A percentile compares a stretch with the other conserved stretches of the same genome.
Conservation (phyloP, 208 protist genomes). For the Acanthamoeba quina region DNA sequence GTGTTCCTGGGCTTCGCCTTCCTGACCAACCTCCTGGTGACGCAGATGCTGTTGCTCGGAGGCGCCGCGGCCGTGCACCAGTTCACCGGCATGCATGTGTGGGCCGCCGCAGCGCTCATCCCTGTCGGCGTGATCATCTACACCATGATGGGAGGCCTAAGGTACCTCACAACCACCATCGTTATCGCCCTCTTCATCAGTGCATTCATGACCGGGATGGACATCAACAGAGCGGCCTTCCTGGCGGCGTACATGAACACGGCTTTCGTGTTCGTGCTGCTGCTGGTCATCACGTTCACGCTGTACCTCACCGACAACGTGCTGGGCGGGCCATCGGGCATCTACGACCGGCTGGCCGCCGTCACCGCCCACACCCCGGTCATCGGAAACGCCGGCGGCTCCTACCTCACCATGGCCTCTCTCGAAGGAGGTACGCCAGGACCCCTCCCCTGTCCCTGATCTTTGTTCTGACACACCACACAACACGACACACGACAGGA, state of each 20-base stretch:
- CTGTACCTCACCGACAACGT: slow-evolving; percentile 11
- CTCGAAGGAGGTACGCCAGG: slow-evolving; percentile 41
- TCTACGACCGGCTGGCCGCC: background rate
- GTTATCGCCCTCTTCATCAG: background rate
- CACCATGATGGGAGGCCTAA: slow-evolving; percentile 79
- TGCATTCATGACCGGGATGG: background rate
- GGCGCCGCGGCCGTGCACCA: slow-evolving; percentile 78
- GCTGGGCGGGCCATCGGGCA: background rate
- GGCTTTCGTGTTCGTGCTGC: slow-evolving; percentile 26
- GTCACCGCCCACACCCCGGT: slow-evolving; percentile 55
- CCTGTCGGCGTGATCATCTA: slow-evolving; percentile 80
- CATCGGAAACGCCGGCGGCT: slow-evolving; percentile 56
- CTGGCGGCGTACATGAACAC: slow-evolving; percentile 79
- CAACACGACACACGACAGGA: background rate
- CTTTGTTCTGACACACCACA: no score
- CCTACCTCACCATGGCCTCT: slow-evolving; percentile 81
- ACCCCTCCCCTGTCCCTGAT: no score
- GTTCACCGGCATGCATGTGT: slow-evolving; percentile 77
- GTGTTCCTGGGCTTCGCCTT: slow-evolving; percentile 81
- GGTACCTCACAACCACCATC: background rate
- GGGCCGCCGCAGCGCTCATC: slow-evolving; percentile 79
- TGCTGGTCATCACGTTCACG: slow-evolving; percentile 5
- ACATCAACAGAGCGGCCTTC: slow-evolving; percentile 76
- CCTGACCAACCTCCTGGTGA: slow-evolving; percentile 83
- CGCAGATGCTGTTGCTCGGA: slow-evolving; percentile 83